Evolutionary conservation across 176 grass and related monocot species (phyloP), one percentile per base, ranked within the genome.

Genomic region (Zoysia pacifica): DNA sequence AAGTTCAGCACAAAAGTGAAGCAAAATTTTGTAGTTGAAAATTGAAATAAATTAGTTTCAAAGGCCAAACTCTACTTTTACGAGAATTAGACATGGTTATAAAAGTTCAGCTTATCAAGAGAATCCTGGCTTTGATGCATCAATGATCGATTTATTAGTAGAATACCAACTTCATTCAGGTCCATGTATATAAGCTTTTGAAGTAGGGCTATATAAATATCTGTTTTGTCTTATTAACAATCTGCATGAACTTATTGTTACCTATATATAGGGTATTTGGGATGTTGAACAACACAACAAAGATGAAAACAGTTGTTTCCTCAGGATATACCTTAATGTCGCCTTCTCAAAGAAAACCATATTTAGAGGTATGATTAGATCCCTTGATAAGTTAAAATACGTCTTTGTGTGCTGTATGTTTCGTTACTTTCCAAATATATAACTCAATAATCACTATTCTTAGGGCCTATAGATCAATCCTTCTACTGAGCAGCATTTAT

Each of bases 291-390:
- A 93, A 86, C 89, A 89, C 66, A 85, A 46, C 40, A 52, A 79
- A 75, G 92, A 83, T 56, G 74, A 69, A 74, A 89, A 76, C 75
- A 82, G 79, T 80, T 96, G 93, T 89, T 80, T 66, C 88, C 75
- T 99, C 53, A 87, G 82, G 69, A 80, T 93, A 79, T 96, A 89
- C 88, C 66, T 82, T 67, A 91, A 93, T 84, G 90, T 95, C 5
- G 89, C 72, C 28, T 99, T 99, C 79, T 83, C 65, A 48, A 99
- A 91, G 86, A 95, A 83, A 87, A 99, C 97, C 11, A 93, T 99
- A 80, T 99, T 99, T 89, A 93, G 74, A 84, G 97, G 97, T 99
- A 91, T 82, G 77, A 77, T 55, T 56, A 48, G 11, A 69, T 19
- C 52, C 37, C 37, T 58, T 75, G 5, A 72, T 61, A 66, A 84